Evolutionary conservation across 495 filamentous ascomycete species (phyloP), one percentile per base, ranked within the genome.

Genomic region (Xylaria grammica): DNA sequence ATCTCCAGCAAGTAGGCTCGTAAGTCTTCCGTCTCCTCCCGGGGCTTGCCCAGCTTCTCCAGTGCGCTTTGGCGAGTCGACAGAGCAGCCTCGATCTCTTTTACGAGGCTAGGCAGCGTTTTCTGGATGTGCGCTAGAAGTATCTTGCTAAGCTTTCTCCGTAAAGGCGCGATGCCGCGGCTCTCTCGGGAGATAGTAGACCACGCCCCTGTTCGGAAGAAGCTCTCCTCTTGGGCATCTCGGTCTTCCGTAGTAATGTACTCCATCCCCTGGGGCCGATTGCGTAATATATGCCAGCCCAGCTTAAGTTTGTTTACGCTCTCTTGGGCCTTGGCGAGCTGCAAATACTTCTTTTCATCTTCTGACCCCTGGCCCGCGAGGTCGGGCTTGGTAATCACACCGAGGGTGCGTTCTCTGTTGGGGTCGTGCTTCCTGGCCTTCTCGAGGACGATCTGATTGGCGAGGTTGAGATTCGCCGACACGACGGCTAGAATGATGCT

Each of bases 201-300:
- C 84, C 84, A 89, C 7, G 77, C 70, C 2, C 85, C 83, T 48
- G 72, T 56, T 1, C 75, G 72, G 60, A 82, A 81, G 68, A 81
- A 82, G 27, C 60, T 65, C 2, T 65, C 46, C 65, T 81, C 80
- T 27, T 67, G 67, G 2, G 49, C 66, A 56, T 81, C 72, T 22
- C 79, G 76, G 46, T 79, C 66, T 17, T 63, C 69, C 10, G 79
- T 51, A 0, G 69, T 26, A 53, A 76, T 26, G 68, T 66, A 5
- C 75, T 71, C 32, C 69, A 63, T 11, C 77, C 70, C 0, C 77
- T 75, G 17, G 79, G 72, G 63, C 79, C 85, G 29, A 65, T 90
- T 90, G 20, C 80, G 82, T 20, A 92, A 69, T 0, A 86, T 82
- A 67, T 90, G 86, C 87, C 87, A 91, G 7, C 87, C 87, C 0